Conservation (phyloP, 352 stramenopile genomes). For the Globisporangium echinulatum region DNA sequence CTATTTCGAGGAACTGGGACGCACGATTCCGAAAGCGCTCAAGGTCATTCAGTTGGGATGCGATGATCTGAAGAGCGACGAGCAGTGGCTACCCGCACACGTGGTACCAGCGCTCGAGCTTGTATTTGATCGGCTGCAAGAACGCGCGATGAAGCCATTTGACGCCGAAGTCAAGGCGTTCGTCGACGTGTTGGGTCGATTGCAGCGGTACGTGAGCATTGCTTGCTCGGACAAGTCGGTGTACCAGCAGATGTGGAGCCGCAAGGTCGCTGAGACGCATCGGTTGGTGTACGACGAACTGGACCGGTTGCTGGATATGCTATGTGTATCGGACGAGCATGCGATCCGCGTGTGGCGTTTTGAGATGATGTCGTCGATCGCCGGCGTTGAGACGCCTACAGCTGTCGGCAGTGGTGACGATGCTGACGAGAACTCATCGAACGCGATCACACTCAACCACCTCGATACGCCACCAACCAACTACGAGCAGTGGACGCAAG, state of each 20-base stretch:
- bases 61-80: neutral
- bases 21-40: neutral
- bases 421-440: neutral
- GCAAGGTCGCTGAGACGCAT: neutral
- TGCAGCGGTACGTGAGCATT: neutral
- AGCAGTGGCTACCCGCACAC: neutral
- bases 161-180: neutral
- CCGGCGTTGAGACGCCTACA: neutral
- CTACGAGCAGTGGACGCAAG: neutral
- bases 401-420: neutral
- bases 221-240: conserved; percentile 5
- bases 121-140: neutral
- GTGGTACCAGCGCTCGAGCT: neutral
- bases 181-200: neutral
- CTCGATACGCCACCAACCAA: neutral
- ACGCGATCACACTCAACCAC: neutral
- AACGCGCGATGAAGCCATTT: neutral
- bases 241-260: neutral
- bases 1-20: conserved; percentile 1
- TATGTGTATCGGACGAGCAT: neutral
- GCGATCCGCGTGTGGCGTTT: neutral
- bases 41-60: neutral
- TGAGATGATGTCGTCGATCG: neutral
- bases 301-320: conserved; percentile 4
- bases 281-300: conserved; percentile 5